These are phyloP conservation scores for Fomitopsis pinicola DNA, from an alignment of 1,284 basidiomycete species.

Conservation along the genomic window DNA sequence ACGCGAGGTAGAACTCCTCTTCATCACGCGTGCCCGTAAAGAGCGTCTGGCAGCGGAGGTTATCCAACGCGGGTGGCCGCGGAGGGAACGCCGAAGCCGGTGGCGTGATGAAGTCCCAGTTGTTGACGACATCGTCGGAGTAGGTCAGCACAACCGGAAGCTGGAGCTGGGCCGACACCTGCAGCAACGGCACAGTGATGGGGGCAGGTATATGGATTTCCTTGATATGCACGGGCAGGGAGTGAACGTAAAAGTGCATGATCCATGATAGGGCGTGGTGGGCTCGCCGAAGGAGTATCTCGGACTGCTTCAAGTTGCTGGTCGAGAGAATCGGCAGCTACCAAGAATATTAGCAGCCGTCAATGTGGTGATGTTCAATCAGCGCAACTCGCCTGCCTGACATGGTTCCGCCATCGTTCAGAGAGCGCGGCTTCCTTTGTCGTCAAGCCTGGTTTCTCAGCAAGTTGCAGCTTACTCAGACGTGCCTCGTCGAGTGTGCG, in stretches of 20 bases:
- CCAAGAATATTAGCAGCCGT: neutral
- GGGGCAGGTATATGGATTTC: conserved; percentile 64
- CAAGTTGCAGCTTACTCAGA: conserved; percentile 49
- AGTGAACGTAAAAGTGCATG: conserved; percentile 88
- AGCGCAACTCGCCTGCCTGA: conserved; percentile 49
- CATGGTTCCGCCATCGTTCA: conserved; percentile 56
- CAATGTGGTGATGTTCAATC: neutral
- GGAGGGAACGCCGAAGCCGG: conserved; percentile 19
- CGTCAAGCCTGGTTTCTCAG: conserved; percentile 41
- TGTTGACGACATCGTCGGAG: conserved; percentile 92
- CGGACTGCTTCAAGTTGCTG: conserved; percentile 47
- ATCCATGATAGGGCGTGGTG: conserved; percentile 85
- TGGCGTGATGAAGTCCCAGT: conserved; percentile 59
- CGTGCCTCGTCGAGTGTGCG: conserved; percentile 48
- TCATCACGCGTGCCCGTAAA: conserved; percentile 88
- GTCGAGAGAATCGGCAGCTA: conserved; percentile 51
- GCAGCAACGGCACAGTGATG: conserved; percentile 78
- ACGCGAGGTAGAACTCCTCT: conserved; percentile 86
- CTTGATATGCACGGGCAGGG: conserved; percentile 48
- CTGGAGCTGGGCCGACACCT: conserved; percentile 71
- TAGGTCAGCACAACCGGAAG: conserved; percentile 92
- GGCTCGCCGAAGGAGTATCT: conserved; percentile 72
- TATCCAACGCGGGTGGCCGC: conserved; percentile 40
- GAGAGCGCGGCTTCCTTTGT: conserved; percentile 42
- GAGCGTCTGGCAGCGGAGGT: conserved; percentile 59